Evolutionary conservation across 306 rosid genomes (phyloP).

Genomic region (Citrullus colocynthis): DNA sequence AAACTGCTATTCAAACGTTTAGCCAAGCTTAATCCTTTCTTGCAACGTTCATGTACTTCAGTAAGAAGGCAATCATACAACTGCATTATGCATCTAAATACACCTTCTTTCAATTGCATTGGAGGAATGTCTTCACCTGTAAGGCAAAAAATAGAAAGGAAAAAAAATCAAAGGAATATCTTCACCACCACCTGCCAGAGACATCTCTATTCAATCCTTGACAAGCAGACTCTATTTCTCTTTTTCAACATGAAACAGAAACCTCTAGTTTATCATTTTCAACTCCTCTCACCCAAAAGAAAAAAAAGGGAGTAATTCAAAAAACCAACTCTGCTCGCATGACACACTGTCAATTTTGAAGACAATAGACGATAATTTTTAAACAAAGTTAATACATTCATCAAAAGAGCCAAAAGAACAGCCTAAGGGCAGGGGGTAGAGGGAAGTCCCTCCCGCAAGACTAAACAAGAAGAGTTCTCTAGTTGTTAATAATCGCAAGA

Average conservation of each 20-base stretch:
- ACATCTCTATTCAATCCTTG: not conserved
- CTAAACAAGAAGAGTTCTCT: no score
- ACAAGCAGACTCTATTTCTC: not conserved
- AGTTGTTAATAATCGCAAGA: no score
- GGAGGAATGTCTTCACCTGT: constrained; percentile 98
- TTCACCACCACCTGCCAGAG: not conserved
- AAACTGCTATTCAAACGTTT: constrained; percentile 94
- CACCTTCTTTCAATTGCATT: constrained; percentile 97
- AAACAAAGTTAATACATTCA: no score
- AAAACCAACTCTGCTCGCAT: not conserved
- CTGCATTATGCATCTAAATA: constrained; percentile 95
- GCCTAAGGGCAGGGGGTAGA: no score
- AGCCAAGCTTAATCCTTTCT: constrained; percentile 92
- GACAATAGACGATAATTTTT: not conserved
- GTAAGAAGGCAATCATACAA: constrained; percentile 95
- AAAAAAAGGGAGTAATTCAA: no score
- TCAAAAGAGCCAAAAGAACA: no score
- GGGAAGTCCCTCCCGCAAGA: no score
- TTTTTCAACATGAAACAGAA: not conserved
- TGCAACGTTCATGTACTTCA: constrained; percentile 98
- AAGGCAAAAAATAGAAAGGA: constrained; percentile 12
- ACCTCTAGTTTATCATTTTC: not conserved
- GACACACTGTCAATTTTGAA: not conserved
- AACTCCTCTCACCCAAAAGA: not conserved
- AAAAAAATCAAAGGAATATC: constrained; percentile 1